Percentiles rank a stretch among this genome's conserved stretches.
Conservation (phyloP, 495 filamentous ascomycete species). For the Cercophora samala region DNA sequence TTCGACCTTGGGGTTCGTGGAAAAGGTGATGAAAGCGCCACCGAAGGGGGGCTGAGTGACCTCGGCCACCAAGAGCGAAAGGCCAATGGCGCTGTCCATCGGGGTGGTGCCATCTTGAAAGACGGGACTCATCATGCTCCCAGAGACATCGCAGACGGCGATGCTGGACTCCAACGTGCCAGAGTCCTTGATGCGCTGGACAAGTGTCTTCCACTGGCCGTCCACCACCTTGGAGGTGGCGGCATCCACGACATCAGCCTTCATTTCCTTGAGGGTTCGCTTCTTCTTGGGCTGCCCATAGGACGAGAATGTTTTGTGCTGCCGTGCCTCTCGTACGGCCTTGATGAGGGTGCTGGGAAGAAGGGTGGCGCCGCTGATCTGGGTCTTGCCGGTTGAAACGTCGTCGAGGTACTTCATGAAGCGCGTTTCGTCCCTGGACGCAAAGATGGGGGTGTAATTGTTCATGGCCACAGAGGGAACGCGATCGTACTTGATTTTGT, state of each 20-base stretch:
- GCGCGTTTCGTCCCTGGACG: slow-evolving; percentile 38
- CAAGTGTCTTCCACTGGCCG: slow-evolving; percentile 47
- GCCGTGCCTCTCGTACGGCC: not conserved
- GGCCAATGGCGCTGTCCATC: slow-evolving; percentile 45
- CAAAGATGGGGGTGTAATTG: slow-evolving; percentile 41
- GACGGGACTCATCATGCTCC: slow-evolving; percentile 36
- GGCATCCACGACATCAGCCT: slow-evolving; percentile 12
- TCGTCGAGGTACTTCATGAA: slow-evolving; percentile 42
- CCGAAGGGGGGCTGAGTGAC: slow-evolving; percentile 43
- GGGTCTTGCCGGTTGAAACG: slow-evolving; percentile 34
- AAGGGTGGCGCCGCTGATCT: slow-evolving; percentile 45
- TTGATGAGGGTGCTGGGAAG: slow-evolving; percentile 40
- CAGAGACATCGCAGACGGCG: slow-evolving; percentile 47
- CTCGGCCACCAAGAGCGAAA: slow-evolving; percentile 46
- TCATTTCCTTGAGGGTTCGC: slow-evolving; percentile 12
- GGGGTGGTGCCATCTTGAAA: slow-evolving; percentile 43
- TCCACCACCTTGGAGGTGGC: slow-evolving; percentile 30
- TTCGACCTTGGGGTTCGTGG: slow-evolving; percentile 28
- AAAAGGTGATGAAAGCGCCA: slow-evolving; percentile 47
- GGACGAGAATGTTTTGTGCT: not conserved
- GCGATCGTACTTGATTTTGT: slow-evolving; percentile 45
- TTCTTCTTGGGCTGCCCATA: not conserved
- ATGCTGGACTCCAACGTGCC: slow-evolving; percentile 43
- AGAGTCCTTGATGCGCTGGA: slow-evolving; percentile 45
- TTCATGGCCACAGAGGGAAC: slow-evolving; percentile 50